Evolutionary conservation across 768 basidiomycete species (phyloP).

Genomic region (Hortiboletus campestris): DNA sequence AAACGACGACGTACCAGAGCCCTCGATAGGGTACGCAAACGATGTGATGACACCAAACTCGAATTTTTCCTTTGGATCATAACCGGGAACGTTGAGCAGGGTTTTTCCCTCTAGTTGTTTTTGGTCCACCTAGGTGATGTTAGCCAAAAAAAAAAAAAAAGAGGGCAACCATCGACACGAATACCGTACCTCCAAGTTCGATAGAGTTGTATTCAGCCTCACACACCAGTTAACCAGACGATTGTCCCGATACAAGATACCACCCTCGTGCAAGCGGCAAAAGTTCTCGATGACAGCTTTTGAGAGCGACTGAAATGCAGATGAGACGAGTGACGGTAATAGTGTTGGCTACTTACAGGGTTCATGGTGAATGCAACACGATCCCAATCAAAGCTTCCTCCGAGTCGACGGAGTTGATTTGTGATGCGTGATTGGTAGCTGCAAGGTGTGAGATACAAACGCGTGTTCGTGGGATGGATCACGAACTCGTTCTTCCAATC

Average conservation of each 20-base stretch:
- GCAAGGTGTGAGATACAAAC: not conserved
- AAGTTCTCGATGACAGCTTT: slow-evolving; percentile 92
- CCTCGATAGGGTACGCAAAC: slow-evolving; percentile 92
- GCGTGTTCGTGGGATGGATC: not conserved
- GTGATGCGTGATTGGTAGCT: slow-evolving; percentile 95
- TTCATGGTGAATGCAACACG: slow-evolving; percentile 96
- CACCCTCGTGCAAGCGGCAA: slow-evolving; percentile 86
- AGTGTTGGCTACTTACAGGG: slow-evolving; percentile 48
- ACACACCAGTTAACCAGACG: slow-evolving; percentile 99
- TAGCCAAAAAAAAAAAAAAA: too few species aligned
- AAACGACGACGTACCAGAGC: slow-evolving; percentile 54
- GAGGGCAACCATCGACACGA: too few species aligned
- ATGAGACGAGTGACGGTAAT: not conserved
- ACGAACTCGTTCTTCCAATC: slow-evolving; percentile 96
- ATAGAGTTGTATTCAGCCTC: slow-evolving; percentile 90
- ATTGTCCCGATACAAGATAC: slow-evolving; percentile 91
- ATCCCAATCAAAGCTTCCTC: slow-evolving; percentile 94
- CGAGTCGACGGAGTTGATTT: slow-evolving; percentile 81
- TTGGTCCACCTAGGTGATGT: slow-evolving; percentile 72
- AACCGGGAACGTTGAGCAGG: slow-evolving; percentile 87
- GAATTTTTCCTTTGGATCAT: slow-evolving; percentile 91
- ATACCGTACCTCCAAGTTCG: slow-evolving; percentile 85
- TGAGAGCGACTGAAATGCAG: slow-evolving; percentile 53
- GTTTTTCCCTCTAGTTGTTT: slow-evolving; percentile 85
- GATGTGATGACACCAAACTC: slow-evolving; percentile 96